Percentiles rank a stretch among this genome's conserved stretches.
These are phyloP conservation scores for Nitzschia palea DNA, from an alignment of 108 stramenopile genomes.

Conservation along the genomic window DNA sequence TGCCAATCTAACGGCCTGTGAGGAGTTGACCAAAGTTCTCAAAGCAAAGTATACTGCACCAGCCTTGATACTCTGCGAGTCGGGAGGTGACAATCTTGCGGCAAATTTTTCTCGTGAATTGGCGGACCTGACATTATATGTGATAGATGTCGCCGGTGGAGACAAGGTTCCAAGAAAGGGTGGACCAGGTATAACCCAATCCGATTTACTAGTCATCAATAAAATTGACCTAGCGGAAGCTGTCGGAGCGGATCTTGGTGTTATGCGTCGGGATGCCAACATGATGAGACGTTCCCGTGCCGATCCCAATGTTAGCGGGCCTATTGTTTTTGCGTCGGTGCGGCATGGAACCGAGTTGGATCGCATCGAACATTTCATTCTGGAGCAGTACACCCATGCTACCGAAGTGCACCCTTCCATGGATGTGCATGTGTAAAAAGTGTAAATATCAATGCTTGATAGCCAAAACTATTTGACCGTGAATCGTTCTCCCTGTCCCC, in stretches of 20 bases:
- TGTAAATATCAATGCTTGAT: too few relatives aligned
- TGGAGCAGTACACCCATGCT: constrained; percentile 39
- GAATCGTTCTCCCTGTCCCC: too few relatives aligned
- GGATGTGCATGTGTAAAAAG: too few relatives aligned
- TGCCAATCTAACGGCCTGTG: constrained; percentile 93
- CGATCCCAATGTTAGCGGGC: constrained; percentile 43
- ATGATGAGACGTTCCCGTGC: constrained; percentile 68
- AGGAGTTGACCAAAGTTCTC: constrained; percentile 73
- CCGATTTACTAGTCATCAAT: constrained; percentile 94
- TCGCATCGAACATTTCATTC: constrained; percentile 67
- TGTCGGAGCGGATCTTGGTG: constrained; percentile 93
- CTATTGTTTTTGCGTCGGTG: constrained; percentile 93
- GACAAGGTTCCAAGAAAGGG: constrained; percentile 99
- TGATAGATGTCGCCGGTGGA: constrained; percentile 99
- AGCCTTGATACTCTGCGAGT: constrained; percentile 89
- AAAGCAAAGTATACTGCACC: neutral
- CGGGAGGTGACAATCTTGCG: constrained; percentile 98
- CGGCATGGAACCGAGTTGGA: constrained; percentile 78
- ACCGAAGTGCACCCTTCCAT: neutral
- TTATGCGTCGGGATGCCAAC: constrained; percentile 91
- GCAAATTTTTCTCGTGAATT: constrained; percentile 95
- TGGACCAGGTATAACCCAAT: constrained; percentile 97
- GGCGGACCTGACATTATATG: constrained; percentile 97
- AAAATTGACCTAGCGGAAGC: constrained; percentile 97
- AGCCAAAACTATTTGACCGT: too few relatives aligned